These are phyloP conservation scores for Candida insectalens DNA, from an alignment of 805 yeast genomes.

Conservation along the genomic window DNA sequence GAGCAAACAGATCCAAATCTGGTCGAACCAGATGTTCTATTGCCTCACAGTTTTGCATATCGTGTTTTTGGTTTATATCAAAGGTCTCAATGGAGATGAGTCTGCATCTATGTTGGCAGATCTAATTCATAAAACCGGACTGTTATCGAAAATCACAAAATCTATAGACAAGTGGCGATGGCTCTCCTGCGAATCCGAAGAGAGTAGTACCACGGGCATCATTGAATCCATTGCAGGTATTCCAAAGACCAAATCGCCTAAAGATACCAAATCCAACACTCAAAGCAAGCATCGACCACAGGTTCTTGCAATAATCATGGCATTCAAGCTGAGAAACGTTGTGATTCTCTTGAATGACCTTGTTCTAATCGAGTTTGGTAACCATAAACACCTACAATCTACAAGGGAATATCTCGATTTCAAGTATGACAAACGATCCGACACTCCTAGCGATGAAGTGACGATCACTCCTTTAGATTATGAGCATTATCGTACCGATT, in stretches of 20 bases:
- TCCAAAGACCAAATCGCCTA: background rate
- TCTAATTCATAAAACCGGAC: conserved; percentile 17
- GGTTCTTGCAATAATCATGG: conserved; percentile 5
- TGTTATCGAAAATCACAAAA: conserved; percentile 35
- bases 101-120: conserved; percentile 4
- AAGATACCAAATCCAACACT: background rate
- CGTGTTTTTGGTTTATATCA: conserved; percentile 8
- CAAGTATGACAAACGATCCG: too few relatives aligned
- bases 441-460: conserved; percentile 5
- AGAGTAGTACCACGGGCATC: conserved; percentile 8
- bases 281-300: background rate
- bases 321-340: conserved; percentile 45
- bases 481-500: conserved; percentile 66
- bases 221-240: conserved; percentile 5
- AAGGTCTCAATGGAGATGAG: conserved; percentile 6
- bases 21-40: conserved; percentile 21
- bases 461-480: conserved; percentile 77
- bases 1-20: conserved; percentile 5
- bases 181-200: conserved; percentile 22
- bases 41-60: conserved; percentile 20
- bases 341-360: conserved; percentile 44
- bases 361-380: conserved; percentile 57
- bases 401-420: conserved; percentile 38
- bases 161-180: conserved; percentile 64
- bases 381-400: conserved; percentile 24